Base-by-base conservation (phyloP, 805 yeast species). In the Pichia ethanolica region DNA sequence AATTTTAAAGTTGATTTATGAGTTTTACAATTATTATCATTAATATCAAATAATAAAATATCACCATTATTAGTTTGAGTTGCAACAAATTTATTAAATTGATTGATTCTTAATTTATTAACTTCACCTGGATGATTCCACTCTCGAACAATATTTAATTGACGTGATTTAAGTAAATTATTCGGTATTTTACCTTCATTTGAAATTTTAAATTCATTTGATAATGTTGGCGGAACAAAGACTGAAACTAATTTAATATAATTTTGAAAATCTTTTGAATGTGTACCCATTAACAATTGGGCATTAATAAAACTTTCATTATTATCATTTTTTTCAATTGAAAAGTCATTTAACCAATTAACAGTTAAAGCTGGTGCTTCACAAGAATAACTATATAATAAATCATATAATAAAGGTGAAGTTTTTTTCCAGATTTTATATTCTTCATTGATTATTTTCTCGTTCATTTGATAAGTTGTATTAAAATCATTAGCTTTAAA, bases 381-480 rank as follows among this genome's bases (percentile, higher is more conserved):
- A 28, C 82, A 68, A 8, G 84, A 80, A 44, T 76, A 77, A 4
- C 93, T 83, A 53, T 85, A 82, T 42, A 88, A 71, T 53, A 83
- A 76, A 56, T 83, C 86, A 65, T 88, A 88, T 52, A 88, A 70
- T 55, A 86, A 71, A 4, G 95, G 95, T 12, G 86, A 83, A 2
- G 91, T 78, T 59, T 87, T 86, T 63, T 87, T 88, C 96, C 96
- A 88, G 50, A 82, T 77, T 57, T 79, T 79, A 71, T 76, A 85
- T 67, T 86, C 93, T 65, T 86, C 95, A 58, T 86, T 86, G 53
- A 75, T 72, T 9, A 83, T 65, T 60, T 84, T 85, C 58, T 82
- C 86, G 44, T 72, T 71, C 45, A 72, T 68, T 56, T 79, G 82
- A 58, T 77, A 79, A 51, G 73, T 58, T 39, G 61, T 58, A 40